Evolutionary conservation across 768 basidiomycete species (phyloP), one percentile per base, ranked within the genome.

Genomic region (Megacollybia marginata): DNA sequence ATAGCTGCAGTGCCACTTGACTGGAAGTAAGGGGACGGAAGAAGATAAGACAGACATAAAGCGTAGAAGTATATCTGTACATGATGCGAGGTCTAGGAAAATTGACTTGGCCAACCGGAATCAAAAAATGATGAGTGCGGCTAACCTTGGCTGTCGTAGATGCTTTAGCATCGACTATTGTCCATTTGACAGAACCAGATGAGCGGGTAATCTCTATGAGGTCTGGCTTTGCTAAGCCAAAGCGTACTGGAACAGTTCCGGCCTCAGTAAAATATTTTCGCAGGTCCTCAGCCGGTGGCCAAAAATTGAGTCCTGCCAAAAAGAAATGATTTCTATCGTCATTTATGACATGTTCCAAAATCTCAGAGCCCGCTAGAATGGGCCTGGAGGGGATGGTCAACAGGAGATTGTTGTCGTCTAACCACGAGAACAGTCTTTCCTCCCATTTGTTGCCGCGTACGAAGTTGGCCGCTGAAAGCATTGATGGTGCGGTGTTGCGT

Each of bases 61-160:
- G 68, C 70, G 55, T 79, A 77, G 50, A 76, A 75, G 57, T 74
- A 76, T 16, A 76, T 73, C 59, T 79, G 76, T 33, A 71, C 70
- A 44, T 74, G 73, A 54, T 79, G 76, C 8, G 75, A 69, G 19
- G 75, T 71, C 74, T 78, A 42, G 15, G 45, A 42, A 28, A 19
- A 28, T 28, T 6, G 23, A 28, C 23, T 28, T 28, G 6, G 23
- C 23, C 23, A 28, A 28, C 6, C 23, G 4, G 6, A 28, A 28
- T 28, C 23, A 3, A 2, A 28, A 28, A 28, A 28, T 12, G 16
- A 19, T 32, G 45, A 9, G 42, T 33, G 23, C 18, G 20, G 47
- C 59, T 23, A 45, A 76, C 75, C 69, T 77, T 77, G 38, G 76
- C 69, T 44, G 59, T 49, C 53, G 66, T 70, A 11, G 74, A 76